Evolutionary conservation across 2,329 filamentous ascomycete genomes (phyloP).

Genomic region (Pseudogymnoascus sp.): DNA sequence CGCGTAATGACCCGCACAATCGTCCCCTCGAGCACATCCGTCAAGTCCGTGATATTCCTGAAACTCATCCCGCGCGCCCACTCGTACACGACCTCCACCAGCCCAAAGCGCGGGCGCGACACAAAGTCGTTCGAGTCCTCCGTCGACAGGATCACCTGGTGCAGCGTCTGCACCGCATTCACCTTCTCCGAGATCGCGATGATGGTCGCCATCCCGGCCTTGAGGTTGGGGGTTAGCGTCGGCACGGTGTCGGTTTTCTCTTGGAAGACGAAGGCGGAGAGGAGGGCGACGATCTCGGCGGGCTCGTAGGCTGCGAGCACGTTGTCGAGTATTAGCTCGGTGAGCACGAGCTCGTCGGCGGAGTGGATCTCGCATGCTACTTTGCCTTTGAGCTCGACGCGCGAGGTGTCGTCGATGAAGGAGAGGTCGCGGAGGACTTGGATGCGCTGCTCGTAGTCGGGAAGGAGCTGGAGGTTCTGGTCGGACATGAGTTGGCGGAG

Average conservation of each 20-base stretch:
- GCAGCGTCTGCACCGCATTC: constrained; percentile 76
- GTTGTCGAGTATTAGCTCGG: constrained; percentile 93
- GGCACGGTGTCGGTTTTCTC: constrained; percentile 85
- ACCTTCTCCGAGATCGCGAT: constrained; percentile 87
- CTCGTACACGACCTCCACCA: constrained; percentile 97
- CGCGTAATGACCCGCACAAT: constrained; percentile 93
- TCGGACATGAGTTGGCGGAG: constrained; percentile 86
- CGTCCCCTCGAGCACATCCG: constrained; percentile 92
- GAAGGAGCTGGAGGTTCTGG: constrained; percentile 89
- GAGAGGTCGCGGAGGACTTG: constrained; percentile 83
- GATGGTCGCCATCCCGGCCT: constrained; percentile 76
- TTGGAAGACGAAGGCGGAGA: constrained; percentile 95
- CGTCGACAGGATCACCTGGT: constrained; percentile 83
- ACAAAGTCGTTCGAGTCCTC: constrained; percentile 93
- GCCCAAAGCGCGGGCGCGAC: constrained; percentile 75
- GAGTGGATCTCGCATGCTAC: constrained; percentile 98
- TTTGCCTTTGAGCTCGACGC: constrained; percentile 94
- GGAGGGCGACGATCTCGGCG: constrained; percentile 87
- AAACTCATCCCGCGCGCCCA: constrained; percentile 98
- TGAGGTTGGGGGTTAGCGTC: constrained; percentile 70
- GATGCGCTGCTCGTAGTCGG: constrained; percentile 93
- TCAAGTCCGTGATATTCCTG: constrained; percentile 92
- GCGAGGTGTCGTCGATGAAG: constrained; percentile 79
- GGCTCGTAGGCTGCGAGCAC: constrained; percentile 91
- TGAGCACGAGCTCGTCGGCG: constrained; percentile 90